Evolutionary conservation across 2,329 filamentous ascomycete genomes (phyloP), one percentile per base, ranked within the genome.

Genomic region (Phaeosphaeria sp.): DNA sequence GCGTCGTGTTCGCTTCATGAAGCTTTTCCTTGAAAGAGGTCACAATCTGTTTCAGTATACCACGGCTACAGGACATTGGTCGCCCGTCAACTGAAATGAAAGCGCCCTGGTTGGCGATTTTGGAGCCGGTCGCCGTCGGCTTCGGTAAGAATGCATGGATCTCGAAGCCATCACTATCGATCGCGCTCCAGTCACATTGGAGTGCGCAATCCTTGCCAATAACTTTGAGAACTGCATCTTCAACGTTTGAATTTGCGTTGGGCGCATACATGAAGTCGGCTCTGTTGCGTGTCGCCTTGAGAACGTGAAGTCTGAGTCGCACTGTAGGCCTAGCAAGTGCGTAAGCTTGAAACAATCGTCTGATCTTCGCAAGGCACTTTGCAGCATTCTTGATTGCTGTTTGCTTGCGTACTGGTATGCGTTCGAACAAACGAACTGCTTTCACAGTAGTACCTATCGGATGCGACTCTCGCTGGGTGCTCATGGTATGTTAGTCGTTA

Each of bases 11-110:
- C 0, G 64, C 55, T 52, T 66, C 67, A 62, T 72, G 73, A 20
- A 91, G 54, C 54, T 82, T 78, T 0, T 80, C 78, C 59, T 83
- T 85, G 69, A 88, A 87, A 0, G 83, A 75, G 0, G 75, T 74
- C 1, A 82, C 58, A 2, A 93, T 76, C 65, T 86, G 87, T 72
- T 88, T 91, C 46, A 85, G 81, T 0, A 82, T 84, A 1, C 87
- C 87, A 54, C 82, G 79, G 2, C 73, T 71, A 6, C 81, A 69
- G 2, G 84, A 83, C 15, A 93, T 78, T 3, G 90, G 90, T 18
- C 90, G 83, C 15, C 82, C 82, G 69, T 93, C 89, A 21, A 93
- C 81, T 0, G 89, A 90, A 30, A 93, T 76, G 70, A 88, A 92
- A 4, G 83, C 75, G 9, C 80, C 80, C 15, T 75, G 50, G 18